Percentiles rank a stretch among this genome's conserved stretches.
These are phyloP conservation scores for Fomitopsis palustris DNA, from an alignment of 1,284 basidiomycete genomes.

Conservation along the genomic window DNA sequence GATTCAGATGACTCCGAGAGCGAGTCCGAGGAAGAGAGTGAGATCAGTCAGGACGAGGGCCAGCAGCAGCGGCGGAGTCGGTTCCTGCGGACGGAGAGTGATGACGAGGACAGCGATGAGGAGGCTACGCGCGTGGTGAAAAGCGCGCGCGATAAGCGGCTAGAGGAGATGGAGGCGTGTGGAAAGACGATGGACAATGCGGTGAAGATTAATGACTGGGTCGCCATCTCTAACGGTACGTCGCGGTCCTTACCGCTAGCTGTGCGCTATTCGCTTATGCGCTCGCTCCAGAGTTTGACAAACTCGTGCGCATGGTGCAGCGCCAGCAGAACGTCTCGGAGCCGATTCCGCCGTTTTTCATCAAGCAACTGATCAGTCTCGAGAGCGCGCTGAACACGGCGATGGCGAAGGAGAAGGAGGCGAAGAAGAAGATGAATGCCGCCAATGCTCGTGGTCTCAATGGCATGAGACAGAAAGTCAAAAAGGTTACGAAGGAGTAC, in stretches of 20 bases:
- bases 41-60: constrained; percentile 30
- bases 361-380: constrained; percentile 75
- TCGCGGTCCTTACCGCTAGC: constrained; percentile 8
- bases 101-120: constrained; percentile 68
- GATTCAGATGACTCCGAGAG: constrained; percentile 41
- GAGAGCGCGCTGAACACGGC: constrained; percentile 77
- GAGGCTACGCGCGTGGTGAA: constrained; percentile 73
- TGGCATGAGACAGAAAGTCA: constrained; percentile 96
- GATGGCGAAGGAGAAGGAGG: constrained; percentile 83
- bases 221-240: constrained; percentile 83
- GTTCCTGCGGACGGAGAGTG: constrained; percentile 45
- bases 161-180: constrained; percentile 87
- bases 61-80: constrained; percentile 37
- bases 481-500: constrained; percentile 88
- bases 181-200: constrained; percentile 94
- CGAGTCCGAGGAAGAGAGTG: constrained; percentile 36
- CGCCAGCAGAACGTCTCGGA: constrained; percentile 87
- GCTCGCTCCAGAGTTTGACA: constrained; percentile 83
- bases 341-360: constrained; percentile 85
- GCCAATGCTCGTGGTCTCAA: constrained; percentile 93
- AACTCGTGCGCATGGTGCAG: constrained; percentile 86
- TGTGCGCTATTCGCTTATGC: not conserved
- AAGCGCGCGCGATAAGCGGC: constrained; percentile 83
- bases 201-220: constrained; percentile 97
- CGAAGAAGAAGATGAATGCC: constrained; percentile 96